A percentile compares a stretch with the other conserved stretches of the same genome.
These are phyloP conservation scores for Nicotiana paniculata DNA, from an alignment of 257 asterid species.

Conservation along the genomic window DNA sequence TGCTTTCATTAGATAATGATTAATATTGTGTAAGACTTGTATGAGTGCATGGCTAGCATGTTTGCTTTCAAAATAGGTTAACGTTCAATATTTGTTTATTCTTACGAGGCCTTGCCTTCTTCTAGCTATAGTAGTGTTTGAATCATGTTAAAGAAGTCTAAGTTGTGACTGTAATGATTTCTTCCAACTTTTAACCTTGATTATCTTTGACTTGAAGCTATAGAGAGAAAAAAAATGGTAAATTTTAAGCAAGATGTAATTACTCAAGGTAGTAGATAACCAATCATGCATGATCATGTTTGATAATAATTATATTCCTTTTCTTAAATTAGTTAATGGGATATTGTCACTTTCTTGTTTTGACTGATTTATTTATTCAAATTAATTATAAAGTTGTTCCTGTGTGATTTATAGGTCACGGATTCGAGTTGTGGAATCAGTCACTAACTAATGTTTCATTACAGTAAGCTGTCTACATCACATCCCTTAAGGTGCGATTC, in stretches of 20 bases:
- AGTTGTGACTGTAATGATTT: constrained; percentile 32
- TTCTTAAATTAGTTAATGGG: neutral
- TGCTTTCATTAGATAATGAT: constrained; percentile 8
- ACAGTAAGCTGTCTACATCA: too few species aligned
- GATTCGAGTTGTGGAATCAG: too few species aligned
- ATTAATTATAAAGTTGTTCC: neutral
- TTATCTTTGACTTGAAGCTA: constrained; percentile 40
- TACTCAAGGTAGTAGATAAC: neutral
- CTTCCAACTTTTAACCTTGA: constrained; percentile 14
- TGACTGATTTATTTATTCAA: neutral
- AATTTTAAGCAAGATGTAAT: constrained; percentile 1
- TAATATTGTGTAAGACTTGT: neutral
- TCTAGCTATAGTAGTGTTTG: constrained; percentile 14
- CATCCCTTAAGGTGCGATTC: too few species aligned
- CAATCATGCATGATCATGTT: constrained; percentile 1
- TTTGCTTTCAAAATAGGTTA: constrained; percentile 9
- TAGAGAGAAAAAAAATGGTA: neutral
- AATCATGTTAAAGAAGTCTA: constrained; percentile 19
- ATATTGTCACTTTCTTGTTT: neutral
- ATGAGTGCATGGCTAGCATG: constrained; percentile 7
- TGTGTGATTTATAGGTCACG: too few species aligned
- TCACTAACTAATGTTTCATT: too few species aligned
- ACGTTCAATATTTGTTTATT: neutral
- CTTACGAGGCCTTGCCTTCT: neutral
- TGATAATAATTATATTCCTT: neutral